Conservation (phyloP, 2,329 filamentous ascomycete genomes). For the Trichoderma sp. region DNA sequence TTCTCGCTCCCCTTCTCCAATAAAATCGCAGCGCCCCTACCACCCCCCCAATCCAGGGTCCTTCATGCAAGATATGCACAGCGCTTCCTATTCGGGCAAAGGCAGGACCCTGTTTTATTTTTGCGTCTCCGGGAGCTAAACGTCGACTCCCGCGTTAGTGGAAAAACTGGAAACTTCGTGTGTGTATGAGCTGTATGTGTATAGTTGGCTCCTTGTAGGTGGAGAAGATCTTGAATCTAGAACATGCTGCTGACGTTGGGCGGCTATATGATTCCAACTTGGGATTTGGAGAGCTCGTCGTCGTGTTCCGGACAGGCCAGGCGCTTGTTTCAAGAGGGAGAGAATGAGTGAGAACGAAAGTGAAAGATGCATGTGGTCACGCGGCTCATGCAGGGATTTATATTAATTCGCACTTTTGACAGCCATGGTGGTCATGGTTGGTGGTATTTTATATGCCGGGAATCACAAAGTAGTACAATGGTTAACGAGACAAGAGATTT, state of each 20-base stretch:
- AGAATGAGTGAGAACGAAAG: neutral
- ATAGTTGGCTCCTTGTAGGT: neutral
- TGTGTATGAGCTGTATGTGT: neutral
- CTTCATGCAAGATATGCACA: conserved; percentile 20
- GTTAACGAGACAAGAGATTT: conserved; percentile 3
- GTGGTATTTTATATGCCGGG: neutral
- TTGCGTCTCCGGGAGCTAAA: conserved; percentile 1
- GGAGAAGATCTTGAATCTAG: conserved; percentile 15
- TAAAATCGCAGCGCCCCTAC: neutral
- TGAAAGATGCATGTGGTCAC: conserved; percentile 12
- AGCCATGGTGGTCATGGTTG: neutral
- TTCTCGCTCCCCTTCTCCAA: neutral
- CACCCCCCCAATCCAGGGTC: neutral
- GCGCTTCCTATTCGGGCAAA: conserved; percentile 26
- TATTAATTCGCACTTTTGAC: neutral
- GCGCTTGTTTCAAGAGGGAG: neutral
- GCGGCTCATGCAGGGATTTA: neutral
- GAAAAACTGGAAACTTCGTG: neutral
- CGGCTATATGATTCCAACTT: neutral
- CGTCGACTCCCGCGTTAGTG: conserved; percentile 4
- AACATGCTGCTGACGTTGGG: neutral
- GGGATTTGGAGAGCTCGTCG: neutral
- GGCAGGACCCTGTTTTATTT: neutral
- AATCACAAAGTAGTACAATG: neutral
- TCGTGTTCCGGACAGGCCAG: neutral